phyloP scores from a whole-genome alignment of 2,329 filamentous ascomycete genomes.

The Hymenoscyphus salicellus region DNA sequence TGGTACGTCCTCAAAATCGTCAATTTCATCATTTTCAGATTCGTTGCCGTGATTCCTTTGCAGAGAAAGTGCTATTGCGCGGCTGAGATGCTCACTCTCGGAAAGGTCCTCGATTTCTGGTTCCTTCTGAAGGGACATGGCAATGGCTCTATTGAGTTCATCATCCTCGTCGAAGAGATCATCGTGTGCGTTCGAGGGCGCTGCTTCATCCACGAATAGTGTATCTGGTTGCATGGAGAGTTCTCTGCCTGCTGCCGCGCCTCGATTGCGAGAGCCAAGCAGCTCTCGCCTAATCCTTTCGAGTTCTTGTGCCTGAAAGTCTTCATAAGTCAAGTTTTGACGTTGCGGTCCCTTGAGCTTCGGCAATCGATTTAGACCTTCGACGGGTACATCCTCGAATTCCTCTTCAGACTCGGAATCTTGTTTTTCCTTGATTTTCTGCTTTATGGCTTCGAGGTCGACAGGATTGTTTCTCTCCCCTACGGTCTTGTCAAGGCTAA shows the following conservation, averaged over 20 bases:
- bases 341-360: slow-evolving; percentile 22
- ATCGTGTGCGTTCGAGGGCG: slow-evolving; percentile 14
- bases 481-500: slow-evolving; percentile 77
- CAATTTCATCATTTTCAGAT: slow-evolving; percentile 36
- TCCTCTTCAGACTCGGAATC: slow-evolving; percentile 64
- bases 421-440: slow-evolving; percentile 54
- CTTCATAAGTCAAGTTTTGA: slow-evolving; percentile 28
- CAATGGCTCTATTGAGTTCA: slow-evolving; percentile 76
- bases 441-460: slow-evolving; percentile 72
- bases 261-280: slow-evolving; percentile 19
- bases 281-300: slow-evolving; percentile 26
- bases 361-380: slow-evolving; percentile 37
- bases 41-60: slow-evolving; percentile 54
- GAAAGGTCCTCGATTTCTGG: slow-evolving; percentile 39
- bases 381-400: slow-evolving; percentile 39
- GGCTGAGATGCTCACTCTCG: slow-evolving; percentile 73
- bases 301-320: slow-evolving; percentile 31
- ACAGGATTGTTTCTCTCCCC: slow-evolving; percentile 85
- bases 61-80: slow-evolving; percentile 82
- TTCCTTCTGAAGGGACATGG: slow-evolving; percentile 68
- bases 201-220: slow-evolving; percentile 32
- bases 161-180: slow-evolving; percentile 45
- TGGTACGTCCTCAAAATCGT: slow-evolving; percentile 50
- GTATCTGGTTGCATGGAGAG: slow-evolving; percentile 27
- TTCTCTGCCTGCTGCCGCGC: slow-evolving; percentile 15